Evolutionary conservation across 495 filamentous ascomycete species (phyloP).

Genomic region (Collariella sp.): DNA sequence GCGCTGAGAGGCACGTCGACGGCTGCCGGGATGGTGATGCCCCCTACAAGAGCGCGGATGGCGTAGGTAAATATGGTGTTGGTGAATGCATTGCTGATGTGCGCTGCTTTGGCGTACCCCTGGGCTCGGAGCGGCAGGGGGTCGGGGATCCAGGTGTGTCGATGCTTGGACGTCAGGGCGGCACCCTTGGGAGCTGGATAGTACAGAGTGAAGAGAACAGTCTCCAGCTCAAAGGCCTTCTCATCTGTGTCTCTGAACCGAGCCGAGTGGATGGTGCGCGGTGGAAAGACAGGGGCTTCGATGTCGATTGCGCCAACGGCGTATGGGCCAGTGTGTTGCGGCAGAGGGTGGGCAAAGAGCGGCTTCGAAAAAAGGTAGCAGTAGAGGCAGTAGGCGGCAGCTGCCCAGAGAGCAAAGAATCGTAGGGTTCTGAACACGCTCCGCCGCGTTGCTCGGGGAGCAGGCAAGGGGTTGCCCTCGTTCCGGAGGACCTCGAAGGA

Average conservation of each 20-base stretch:
- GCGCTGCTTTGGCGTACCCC: slow-evolving; percentile 41
- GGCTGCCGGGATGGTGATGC: slow-evolving; percentile 37
- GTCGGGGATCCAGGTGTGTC: slow-evolving; percentile 42
- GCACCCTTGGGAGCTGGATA: slow-evolving; percentile 32
- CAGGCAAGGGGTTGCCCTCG: neutral
- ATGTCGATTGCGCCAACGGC: slow-evolving; percentile 41
- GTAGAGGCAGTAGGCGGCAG: slow-evolving; percentile 27
- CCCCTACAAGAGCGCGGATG: slow-evolving; percentile 30
- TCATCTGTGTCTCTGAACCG: slow-evolving; percentile 31
- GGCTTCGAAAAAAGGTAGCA: slow-evolving; percentile 34
- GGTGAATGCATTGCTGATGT: slow-evolving; percentile 35
- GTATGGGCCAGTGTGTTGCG: slow-evolving; percentile 41
- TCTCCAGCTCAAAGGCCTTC: slow-evolving; percentile 39
- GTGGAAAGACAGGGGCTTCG: slow-evolving; percentile 31
- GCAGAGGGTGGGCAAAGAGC: slow-evolving; percentile 36
- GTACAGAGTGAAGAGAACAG: slow-evolving; percentile 43
- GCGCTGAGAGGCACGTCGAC: slow-evolving; percentile 36
- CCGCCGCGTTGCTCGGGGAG: neutral
- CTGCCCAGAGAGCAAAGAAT: slow-evolving; percentile 18
- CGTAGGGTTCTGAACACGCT: neutral
- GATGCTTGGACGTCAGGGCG: neutral
- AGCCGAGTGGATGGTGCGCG: slow-evolving; percentile 26
- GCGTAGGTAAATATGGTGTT: slow-evolving; percentile 29
- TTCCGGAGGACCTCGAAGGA: neutral
- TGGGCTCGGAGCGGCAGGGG: slow-evolving; percentile 41